phyloP scores from a whole-genome alignment of 23 red algal genomes.

The Gracilariopsis chorda region DNA sequence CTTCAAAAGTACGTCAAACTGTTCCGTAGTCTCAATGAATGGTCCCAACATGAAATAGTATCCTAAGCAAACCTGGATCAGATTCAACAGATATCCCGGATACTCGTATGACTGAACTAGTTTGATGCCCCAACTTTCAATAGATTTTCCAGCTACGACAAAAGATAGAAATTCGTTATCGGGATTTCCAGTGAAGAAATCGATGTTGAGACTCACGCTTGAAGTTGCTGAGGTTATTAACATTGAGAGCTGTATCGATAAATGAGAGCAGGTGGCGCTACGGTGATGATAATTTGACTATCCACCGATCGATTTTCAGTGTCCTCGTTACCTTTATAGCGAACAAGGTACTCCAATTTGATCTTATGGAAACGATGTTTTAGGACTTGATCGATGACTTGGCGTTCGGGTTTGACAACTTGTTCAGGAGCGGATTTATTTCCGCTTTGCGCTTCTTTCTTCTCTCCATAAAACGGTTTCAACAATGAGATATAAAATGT shows the following conservation, averaged over 20 bases:
- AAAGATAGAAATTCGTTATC: not conserved
- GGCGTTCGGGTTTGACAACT: not conserved
- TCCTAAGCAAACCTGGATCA: not conserved
- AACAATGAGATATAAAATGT: not conserved
- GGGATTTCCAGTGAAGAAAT: not conserved
- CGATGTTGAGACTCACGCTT: too few species aligned
- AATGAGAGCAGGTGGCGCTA: not conserved
- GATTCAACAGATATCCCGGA: not conserved
- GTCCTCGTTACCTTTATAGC: not conserved
- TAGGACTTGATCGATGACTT: not conserved
- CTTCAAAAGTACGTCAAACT: too few species aligned
- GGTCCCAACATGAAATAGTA: not conserved
- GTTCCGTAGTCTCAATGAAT: too few species aligned
- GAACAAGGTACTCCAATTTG: not conserved
- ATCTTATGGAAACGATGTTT: not conserved
- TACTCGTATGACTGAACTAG: not conserved
- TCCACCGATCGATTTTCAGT: not conserved
- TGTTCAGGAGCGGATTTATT: too few species aligned
- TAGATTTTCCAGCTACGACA: not conserved
- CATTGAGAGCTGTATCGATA: not conserved
- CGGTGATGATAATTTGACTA: not conserved
- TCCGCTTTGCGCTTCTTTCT: too few species aligned
- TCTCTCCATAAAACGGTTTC: too few species aligned
- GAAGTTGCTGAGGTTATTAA: not conserved
- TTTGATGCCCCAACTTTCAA: not conserved